Evolutionary conservation across 345 rosid species (phyloP), one percentile per base, ranked within the genome.

Genomic region (Zanthoxylum bungeanum): DNA sequence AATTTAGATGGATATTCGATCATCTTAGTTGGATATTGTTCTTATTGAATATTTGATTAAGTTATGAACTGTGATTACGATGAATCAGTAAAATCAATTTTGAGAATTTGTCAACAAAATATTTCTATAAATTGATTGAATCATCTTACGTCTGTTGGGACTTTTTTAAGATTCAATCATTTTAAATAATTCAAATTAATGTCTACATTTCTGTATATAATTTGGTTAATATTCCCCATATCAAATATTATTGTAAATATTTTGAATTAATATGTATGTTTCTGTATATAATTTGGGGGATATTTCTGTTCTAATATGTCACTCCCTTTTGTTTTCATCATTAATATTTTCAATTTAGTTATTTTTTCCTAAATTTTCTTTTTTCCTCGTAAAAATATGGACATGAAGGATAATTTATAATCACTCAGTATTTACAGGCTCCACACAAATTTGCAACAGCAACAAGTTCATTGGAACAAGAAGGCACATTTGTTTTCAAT

Each of bases 1-100:
- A 52, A 56, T 40, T 40, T 69, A 40, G 64, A 56, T n/a, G 72
- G 64, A 17, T 27, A 28, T 69, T 69, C 40, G 21, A 27, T 30
- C 28, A 14, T 53, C 71, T 33, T 37, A 37, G 22, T 37, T 16
- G 61, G 50, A 21, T 37, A 28, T 27, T 40, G 30, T 69, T 56
- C 19, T 47, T 64, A 28, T 40, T 56, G 49, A 14, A 44, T 14
- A 14, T 44, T n/a, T 14, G 53, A 28, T 56, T 17, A 69, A 68
- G 17, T 68, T 55, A 16, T 36, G 33, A 24, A 68, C 1, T 68
- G 51, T 36, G 22, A 68, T 53, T 44, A 44, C 16, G 61, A 56
- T 37, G 49, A 69, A 57, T 57, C 22, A 42, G 58, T 37, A 39
- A 56, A 68, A 53, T 37, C 51, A 31, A 10, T 69, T 55, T 52